These are phyloP conservation scores for Candida sanyaensis DNA, from an alignment of 1,139 yeast genomes.

Conservation along the genomic window DNA sequence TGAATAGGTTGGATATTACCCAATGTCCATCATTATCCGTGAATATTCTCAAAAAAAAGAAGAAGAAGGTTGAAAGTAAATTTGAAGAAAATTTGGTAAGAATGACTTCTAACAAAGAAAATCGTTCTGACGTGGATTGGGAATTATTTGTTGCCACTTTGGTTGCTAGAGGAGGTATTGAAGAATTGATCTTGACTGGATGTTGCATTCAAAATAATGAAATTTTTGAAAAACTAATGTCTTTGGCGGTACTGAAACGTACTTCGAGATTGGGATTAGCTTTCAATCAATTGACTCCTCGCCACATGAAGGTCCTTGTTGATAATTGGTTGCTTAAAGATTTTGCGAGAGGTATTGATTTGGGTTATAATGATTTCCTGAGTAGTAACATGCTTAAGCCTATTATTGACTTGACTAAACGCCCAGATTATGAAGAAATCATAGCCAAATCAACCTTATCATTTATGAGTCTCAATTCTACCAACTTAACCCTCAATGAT, in stretches of 20 bases:
- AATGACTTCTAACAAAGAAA: constrained; percentile 59
- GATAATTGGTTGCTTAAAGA: constrained; percentile 39
- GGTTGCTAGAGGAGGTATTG: constrained; percentile 70
- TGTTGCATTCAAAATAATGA: constrained; percentile 61
- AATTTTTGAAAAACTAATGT: constrained; percentile 58
- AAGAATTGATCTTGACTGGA: constrained; percentile 69
- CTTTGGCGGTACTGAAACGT: constrained; percentile 51
- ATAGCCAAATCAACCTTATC: constrained; percentile 39
- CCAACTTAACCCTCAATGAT: constrained; percentile 47
- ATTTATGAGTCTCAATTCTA: constrained; percentile 72
- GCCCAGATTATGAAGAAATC: constrained; percentile 20
- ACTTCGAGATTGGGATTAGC: constrained; percentile 68
- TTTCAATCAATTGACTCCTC: constrained; percentile 55
- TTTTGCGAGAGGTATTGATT: constrained; percentile 57
- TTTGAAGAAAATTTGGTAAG: constrained; percentile 39
- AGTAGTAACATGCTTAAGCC: constrained; percentile 29
- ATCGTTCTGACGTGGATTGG: constrained; percentile 79
- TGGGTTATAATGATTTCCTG: constrained; percentile 70
- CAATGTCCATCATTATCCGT: constrained; percentile 67
- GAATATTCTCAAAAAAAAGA: constrained; percentile 52
- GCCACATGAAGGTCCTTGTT: constrained; percentile 53
- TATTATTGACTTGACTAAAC: constrained; percentile 23
- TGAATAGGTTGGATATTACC: constrained; percentile 63
- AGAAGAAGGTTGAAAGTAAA: constrained; percentile 18
- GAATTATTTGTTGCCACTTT: constrained; percentile 66